These are phyloP conservation scores for Aegilops longissima DNA, from an alignment of 176 grass and related monocot species.

Conservation along the genomic window DNA sequence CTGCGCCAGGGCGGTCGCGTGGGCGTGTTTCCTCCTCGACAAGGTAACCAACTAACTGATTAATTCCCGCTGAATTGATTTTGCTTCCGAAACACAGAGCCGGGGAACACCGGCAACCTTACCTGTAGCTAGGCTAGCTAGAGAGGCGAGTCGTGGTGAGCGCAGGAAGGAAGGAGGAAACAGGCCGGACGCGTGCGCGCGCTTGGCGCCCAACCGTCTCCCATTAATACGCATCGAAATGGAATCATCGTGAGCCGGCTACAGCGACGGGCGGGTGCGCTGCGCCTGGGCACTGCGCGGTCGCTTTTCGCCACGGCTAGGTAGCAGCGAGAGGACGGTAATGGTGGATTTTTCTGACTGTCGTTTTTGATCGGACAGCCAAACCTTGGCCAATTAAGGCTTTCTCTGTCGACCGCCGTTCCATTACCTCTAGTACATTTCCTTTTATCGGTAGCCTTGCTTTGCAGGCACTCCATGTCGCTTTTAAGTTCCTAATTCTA, in stretches of 20 bases:
- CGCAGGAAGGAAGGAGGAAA: not conserved
- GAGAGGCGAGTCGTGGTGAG: not conserved
- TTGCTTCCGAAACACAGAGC: not conserved
- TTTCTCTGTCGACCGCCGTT: no score
- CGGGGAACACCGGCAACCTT: not conserved
- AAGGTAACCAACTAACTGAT: conserved; percentile 38
- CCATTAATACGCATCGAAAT: not conserved
- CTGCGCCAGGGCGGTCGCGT: conserved; percentile 30
- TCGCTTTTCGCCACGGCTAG: not conserved
- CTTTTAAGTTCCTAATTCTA: not conserved
- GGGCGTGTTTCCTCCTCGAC: conserved; percentile 62
- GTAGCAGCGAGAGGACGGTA: no score
- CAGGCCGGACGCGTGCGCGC: not conserved
- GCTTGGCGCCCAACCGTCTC: not conserved
- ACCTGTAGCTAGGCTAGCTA: not conserved
- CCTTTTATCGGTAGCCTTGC: not conserved
- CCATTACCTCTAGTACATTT: no score
- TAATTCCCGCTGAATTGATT: no score
- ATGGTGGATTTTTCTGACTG: no score
- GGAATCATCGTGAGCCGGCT: not conserved
- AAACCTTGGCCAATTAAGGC: no score
- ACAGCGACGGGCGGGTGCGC: not conserved
- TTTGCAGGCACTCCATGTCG: not conserved
- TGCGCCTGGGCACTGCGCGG: no score
- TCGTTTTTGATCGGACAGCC: not conserved